Evolutionary conservation across 2,329 filamentous ascomycete genomes (phyloP).

Genomic region (Neurospora crassa): DNA sequence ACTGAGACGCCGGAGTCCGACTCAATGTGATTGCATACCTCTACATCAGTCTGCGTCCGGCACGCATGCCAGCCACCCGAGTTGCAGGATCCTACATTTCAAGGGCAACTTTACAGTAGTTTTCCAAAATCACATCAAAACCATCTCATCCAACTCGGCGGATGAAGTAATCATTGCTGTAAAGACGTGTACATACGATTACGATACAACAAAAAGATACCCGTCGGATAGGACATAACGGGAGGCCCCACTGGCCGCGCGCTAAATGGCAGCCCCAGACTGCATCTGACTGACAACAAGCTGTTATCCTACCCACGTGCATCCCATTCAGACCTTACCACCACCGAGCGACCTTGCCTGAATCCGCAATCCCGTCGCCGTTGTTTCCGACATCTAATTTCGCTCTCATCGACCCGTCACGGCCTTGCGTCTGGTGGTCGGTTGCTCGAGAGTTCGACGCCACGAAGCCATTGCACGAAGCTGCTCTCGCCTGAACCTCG

Average conservation of each 20-base stretch:
- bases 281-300: not conserved
- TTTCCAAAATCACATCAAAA: not conserved
- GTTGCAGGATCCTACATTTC: not conserved
- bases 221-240: not conserved
- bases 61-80: not conserved
- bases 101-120: not conserved
- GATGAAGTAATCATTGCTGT: not conserved
- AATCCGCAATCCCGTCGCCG: not conserved
- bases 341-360: not conserved
- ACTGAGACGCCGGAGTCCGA: not conserved
- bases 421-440: not conserved
- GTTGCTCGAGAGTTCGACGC: not conserved
- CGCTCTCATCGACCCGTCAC: constrained; percentile 1
- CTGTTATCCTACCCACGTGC: not conserved
- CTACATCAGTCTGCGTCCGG: not conserved
- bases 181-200: not conserved
- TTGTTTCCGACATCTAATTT: not conserved
- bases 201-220: not conserved
- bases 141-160: not conserved
- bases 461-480: not conserved
- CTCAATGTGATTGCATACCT: not conserved
- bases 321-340: not conserved
- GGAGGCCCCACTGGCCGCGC: not conserved
- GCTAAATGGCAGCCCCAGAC: not conserved
- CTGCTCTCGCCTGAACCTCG: not conserved